Evolutionary conservation across 352 stramenopile genomes (phyloP), one percentile per base, ranked within the genome.

Genomic region (Phytopythium litorale): DNA sequence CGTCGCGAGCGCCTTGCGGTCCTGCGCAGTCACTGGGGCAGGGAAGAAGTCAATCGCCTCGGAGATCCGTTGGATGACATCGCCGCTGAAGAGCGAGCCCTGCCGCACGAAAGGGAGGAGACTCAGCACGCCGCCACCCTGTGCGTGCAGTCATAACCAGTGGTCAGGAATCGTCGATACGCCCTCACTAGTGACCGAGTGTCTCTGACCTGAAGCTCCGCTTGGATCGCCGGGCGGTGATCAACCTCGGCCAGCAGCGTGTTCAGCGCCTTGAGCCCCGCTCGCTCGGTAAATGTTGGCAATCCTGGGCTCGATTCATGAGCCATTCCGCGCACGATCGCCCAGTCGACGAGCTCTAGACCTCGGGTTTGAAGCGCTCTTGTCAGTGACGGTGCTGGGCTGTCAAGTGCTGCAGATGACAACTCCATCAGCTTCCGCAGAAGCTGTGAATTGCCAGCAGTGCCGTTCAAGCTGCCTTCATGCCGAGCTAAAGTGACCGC

Each of bases 21-120:
- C 73, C 56, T 75, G 66, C 19, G 75, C 58, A 8, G 76, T 74
- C 9, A 56, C 76, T 35, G 76, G 79, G 9, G 61, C 54, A 59
- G 78, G 69, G 23, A 64, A 70, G 4, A 52, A 73, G 16, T 60
- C 58, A 38, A 91, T 89, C 25, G 67, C 65, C 38, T 69, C 58
- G 3, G 61, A 53, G 40, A 91, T 75, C 43, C 73, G 70, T 28
- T 71, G 66, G 30, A 92, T 55, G 37, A 91, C 73, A 30, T 80
- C 71, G 7, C 79, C 78, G 53, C 71, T 70, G 55, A 82, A 92
- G 0, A 92, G 56, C 30, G 79, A 75, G 0, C 83, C 81, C 21
- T 92, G 83, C 0, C 83, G 83, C 67, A 92, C 79, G 65, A 84
- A 90, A 40, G 83, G 83, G n/a, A 91, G 53, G n/a, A 92, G 38